phyloP scores from a whole-genome alignment of 306 rosid genomes.

The Datisca glomerata region DNA sequence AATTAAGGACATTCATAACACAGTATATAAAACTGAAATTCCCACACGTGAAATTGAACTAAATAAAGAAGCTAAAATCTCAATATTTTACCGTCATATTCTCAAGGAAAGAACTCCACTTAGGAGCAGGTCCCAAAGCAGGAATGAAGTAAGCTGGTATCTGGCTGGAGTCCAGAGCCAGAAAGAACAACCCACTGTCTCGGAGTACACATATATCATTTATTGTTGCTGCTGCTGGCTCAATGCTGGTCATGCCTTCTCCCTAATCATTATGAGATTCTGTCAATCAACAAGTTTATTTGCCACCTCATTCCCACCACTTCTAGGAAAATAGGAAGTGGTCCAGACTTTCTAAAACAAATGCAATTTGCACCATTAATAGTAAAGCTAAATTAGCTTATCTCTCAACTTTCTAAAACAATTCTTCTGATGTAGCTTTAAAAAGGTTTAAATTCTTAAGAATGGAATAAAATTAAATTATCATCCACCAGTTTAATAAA shows the following conservation, averaged over 20 bases:
- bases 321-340: too few relatives aligned
- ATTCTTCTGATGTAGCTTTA: too few relatives aligned
- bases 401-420: too few relatives aligned
- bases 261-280: conserved; percentile 26
- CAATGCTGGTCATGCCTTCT: conserved; percentile 90
- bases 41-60: background rate
- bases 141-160: conserved; percentile 89
- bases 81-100: conserved; percentile 58
- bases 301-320: too few relatives aligned
- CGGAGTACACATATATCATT: conserved; percentile 73
- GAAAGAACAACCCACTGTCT: conserved; percentile 78
- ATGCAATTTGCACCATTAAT: too few relatives aligned
- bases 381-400: too few relatives aligned
- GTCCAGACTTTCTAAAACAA: too few relatives aligned
- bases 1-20: background rate
- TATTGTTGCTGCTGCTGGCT: conserved; percentile 63
- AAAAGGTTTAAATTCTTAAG: too few relatives aligned
- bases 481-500: too few relatives aligned
- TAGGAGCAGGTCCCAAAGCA: conserved; percentile 93
- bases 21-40: too few relatives aligned
- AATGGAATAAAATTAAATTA: too few relatives aligned
- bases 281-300: too few relatives aligned
- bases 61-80: conserved; percentile 8
- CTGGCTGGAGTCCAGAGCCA: conserved; percentile 80
- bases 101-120: conserved; percentile 85